Base-by-base conservation (phyloP, 2,329 filamentous ascomycete species). In the Malbranchea zuffiana region DNA sequence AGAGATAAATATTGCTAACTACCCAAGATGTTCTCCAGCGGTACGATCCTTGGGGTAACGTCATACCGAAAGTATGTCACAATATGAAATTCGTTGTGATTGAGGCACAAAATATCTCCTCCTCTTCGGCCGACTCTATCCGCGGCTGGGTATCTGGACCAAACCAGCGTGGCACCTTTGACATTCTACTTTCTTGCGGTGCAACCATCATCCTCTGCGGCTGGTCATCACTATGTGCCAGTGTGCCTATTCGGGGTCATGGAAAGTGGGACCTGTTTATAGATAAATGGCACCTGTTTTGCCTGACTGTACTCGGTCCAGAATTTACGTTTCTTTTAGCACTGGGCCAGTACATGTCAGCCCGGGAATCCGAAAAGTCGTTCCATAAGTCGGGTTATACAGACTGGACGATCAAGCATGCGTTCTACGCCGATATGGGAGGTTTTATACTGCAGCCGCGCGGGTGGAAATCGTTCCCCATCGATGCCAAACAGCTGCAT, bases 361-460 rank as follows among this genome's bases (percentile, higher is more conserved):
- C 60, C 5, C 41, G 51, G 8, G 39, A 45, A 18, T 62, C 57
- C 4, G 51, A 62, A 12, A 46, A 48, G 36, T 49, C 39, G 29
- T 51, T 53, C 42, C 39, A 42, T 18, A 17, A 18, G n/a, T 24
- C 40, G 40, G 37, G 40, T n/a, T 26, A 44, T 20, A 12, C 35
- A 11, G 29, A 52, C 3, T 68, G 63, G 63, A 63, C 56, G 0
- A 47, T 61, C 31, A 54, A 37, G 6, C 56, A 66, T 35, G 60
- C 54, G 1, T 66, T 66, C 42, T 62, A 56, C 37, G 60, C 54
- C 3, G 57, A 65, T 32, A 62, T 60, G 53, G 63, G 64, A 1
- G 62, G 63, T 3, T 56, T 65, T 35, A 20, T 55, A 0, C 47
- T 66, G 1, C 36, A 51, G 6, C 47, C 48, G 6, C 46, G 43